Base-by-base conservation (phyloP, 1,284 basidiomycete species). In the Phellinidium pouzarii region DNA sequence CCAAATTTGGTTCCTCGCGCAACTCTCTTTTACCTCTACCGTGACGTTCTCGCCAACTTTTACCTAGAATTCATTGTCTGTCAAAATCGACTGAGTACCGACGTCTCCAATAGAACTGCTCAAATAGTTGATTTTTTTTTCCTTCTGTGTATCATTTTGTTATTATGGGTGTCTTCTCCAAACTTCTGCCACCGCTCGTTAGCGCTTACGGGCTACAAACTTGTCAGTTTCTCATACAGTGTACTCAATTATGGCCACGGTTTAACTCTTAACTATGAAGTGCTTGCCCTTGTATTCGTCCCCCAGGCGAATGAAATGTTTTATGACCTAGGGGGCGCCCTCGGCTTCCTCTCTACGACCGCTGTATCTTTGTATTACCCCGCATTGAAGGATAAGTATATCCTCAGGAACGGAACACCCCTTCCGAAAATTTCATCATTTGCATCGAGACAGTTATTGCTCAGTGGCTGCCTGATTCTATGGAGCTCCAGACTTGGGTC, bases 271-370 rank as follows among this genome's bases (percentile, higher is more conserved):
- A 37, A 25, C 36, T 41, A 9, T 4, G 19, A 57, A 78, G 78
- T 71, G 9, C 68, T 75, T 49, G 80, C 79, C 1, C 54, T 71
- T 12, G 64, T 80, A 6, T 82, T 80, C 58, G 78, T 83, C 3
- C 81, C 80, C 2, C 74, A 70, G 57, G 71, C 75, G 25, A 75
- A 78, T 48, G 80, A 82, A 44, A 77, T 64, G 56, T 82, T 67
- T 60, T 84, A 76, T 58, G 80, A 84, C 60, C 65, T 82, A 1
- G 70, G 72, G 29, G 86, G 86, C 12, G 73, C 82, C 2, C 58
- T 80, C 4, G 86, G 85, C n/a, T 88, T 84, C 70, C 64, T 87
- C 26, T 76, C 80, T 2, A 79, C 82, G 0, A 77, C 80, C 2
- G 68, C 78, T 29, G 59, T 82, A 12, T 87, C 84, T 14, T 66